phyloP scores from a whole-genome alignment of 2,329 filamentous ascomycete species.

The Sporothrix phasma region DNA sequence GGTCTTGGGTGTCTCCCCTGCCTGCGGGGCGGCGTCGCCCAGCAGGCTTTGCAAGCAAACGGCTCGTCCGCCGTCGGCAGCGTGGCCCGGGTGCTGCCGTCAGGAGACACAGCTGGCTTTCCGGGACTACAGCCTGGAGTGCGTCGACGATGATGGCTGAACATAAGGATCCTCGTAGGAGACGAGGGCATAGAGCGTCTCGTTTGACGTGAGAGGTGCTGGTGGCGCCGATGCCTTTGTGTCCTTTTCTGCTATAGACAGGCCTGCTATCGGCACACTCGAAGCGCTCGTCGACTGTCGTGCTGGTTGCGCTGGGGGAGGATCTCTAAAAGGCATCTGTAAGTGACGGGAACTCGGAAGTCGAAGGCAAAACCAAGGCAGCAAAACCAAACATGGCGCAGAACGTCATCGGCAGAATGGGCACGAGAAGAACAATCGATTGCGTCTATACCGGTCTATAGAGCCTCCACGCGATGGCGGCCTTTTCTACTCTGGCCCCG shows the following conservation, averaged over 20 bases:
- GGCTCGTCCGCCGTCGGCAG: conserved; percentile 21
- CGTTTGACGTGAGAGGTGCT: conserved; percentile 6
- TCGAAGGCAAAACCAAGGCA: neutral
- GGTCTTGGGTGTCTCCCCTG: conserved; percentile 29
- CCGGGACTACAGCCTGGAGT: conserved; percentile 52
- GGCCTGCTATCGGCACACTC: neutral
- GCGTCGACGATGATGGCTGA: conserved; percentile 69
- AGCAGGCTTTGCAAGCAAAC: conserved; percentile 30
- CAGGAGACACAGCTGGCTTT: conserved; percentile 39
- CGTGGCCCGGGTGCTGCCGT: neutral
- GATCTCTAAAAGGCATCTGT: neutral
- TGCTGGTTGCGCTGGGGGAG: neutral
- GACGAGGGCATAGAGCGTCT: conserved; percentile 58
- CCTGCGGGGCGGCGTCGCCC: conserved; percentile 19
- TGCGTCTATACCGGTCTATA: conserved; percentile 16
- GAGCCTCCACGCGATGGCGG: neutral
- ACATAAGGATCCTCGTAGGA: conserved; percentile 85
- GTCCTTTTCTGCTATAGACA: neutral
- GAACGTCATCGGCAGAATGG: too few relatives aligned
- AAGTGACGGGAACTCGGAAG: neutral
- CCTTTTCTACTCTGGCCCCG: neutral
- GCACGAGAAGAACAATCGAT: neutral
- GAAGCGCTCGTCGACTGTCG: neutral
- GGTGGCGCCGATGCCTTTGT: neutral
- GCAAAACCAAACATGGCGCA: too few relatives aligned